phyloP scores from a whole-genome alignment of 805 yeast species.

The Komagataella pastoris region DNA sequence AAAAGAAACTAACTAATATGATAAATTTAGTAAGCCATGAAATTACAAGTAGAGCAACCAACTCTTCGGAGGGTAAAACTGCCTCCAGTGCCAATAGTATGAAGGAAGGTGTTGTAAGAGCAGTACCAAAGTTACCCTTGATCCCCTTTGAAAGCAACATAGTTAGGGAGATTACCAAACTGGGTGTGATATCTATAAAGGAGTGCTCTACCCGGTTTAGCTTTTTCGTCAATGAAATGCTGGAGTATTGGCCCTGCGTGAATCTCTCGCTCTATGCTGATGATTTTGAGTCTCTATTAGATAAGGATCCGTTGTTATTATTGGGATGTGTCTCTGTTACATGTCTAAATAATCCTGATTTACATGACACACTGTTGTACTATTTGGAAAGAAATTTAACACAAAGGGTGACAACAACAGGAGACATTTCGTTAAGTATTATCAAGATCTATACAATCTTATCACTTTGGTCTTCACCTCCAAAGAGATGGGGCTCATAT shows the following conservation, averaged over 20 bases:
- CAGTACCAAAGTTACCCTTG: slow-evolving; percentile 19
- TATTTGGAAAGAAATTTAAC: slow-evolving; percentile 32
- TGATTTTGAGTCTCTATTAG: slow-evolving; percentile 25
- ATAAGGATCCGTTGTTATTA: slow-evolving; percentile 28
- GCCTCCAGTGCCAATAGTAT: slow-evolving; percentile 21
- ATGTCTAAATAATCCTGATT: slow-evolving; percentile 27
- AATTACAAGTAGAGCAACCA: neutral
- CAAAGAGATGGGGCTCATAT: slow-evolving; percentile 36
- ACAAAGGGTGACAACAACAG: slow-evolving; percentile 27
- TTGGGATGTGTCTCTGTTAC: slow-evolving; percentile 32
- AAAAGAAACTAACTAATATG: slow-evolving; percentile 15
- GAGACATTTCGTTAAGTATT: slow-evolving; percentile 26
- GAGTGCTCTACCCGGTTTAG: slow-evolving; percentile 21
- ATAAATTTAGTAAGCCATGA: slow-evolving; percentile 5
- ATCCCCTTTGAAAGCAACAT: slow-evolving; percentile 22
- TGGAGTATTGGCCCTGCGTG: slow-evolving; percentile 34
- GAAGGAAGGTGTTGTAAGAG: slow-evolving; percentile 20
- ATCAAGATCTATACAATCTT: slow-evolving; percentile 29
- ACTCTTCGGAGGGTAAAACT: slow-evolving; percentile 2
- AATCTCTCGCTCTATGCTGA: slow-evolving; percentile 16
- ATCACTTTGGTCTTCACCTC: slow-evolving; percentile 41
- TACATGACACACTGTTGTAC: slow-evolving; percentile 27
- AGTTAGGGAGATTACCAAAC: slow-evolving; percentile 22
- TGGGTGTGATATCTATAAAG: slow-evolving; percentile 18
- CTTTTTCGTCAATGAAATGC: slow-evolving; percentile 23